Evolutionary conservation across 1,139 yeast genomes (phyloP).

Genomic region (Schizosaccharomyces versatilis): DNA sequence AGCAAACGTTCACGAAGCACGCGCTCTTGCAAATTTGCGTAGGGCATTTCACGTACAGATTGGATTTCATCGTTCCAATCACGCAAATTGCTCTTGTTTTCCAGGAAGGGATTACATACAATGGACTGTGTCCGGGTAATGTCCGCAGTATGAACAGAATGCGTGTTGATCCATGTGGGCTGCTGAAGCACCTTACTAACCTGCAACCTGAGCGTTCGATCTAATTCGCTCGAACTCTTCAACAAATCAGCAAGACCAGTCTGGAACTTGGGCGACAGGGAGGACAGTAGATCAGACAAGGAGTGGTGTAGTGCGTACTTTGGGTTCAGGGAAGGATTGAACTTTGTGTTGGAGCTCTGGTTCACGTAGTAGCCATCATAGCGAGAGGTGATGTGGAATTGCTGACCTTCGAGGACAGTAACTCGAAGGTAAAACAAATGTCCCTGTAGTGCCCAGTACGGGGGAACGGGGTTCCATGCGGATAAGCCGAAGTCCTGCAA

Average conservation of each 20-base stretch:
- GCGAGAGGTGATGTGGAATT: conserved; percentile 54
- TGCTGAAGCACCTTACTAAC: conserved; percentile 21
- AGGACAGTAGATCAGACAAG: conserved; percentile 30
- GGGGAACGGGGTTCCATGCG: conserved; percentile 80
- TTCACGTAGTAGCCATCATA: conserved; percentile 60
- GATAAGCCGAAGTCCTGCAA: conserved; percentile 42
- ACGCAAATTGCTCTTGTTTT: conserved; percentile 28
- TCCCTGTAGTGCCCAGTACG: conserved; percentile 39
- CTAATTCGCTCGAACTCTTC: not conserved
- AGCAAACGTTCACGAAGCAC: conserved; percentile 55
- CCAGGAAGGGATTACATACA: conserved; percentile 33
- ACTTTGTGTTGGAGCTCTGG: conserved; percentile 40
- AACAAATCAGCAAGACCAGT: conserved; percentile 17
- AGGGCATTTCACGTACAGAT: conserved; percentile 50
- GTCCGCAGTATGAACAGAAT: conserved; percentile 28
- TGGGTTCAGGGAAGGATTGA: conserved; percentile 36
- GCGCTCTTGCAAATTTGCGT: conserved; percentile 37
- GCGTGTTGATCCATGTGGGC: conserved; percentile 51
- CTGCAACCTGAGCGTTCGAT: not conserved
- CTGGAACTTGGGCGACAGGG: conserved; percentile 33
- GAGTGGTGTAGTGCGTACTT: conserved; percentile 25
- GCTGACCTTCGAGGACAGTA: conserved; percentile 64
- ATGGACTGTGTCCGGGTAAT: conserved; percentile 39
- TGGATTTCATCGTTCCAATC: conserved; percentile 91
- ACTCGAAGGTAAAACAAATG: conserved; percentile 57